phyloP scores from a whole-genome alignment of 176 grass and related monocot genomes.

The Musa beccarii region DNA sequence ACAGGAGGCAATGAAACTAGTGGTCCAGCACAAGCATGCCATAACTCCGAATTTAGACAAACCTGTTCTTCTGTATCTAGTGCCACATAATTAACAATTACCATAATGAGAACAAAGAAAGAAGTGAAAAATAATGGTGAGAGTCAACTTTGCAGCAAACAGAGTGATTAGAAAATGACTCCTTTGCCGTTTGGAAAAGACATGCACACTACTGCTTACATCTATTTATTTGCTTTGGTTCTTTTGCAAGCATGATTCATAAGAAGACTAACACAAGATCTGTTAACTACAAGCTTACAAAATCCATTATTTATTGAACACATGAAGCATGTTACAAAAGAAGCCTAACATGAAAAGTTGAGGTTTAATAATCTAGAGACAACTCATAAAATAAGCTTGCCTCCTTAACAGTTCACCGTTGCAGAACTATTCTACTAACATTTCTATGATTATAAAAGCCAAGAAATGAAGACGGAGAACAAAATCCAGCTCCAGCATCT shows the following conservation, averaged over 20 bases:
- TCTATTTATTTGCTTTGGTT: not conserved
- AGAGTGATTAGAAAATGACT: not conserved
- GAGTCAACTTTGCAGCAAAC: not conserved
- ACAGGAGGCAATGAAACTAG: conserved; percentile 58
- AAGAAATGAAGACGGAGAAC: not conserved
- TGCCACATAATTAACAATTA: conserved; percentile 14
- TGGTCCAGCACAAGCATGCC: conserved; percentile 78
- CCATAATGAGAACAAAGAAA: not conserved
- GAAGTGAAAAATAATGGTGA: not conserved
- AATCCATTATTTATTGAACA: too few species aligned
- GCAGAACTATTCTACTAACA: too few species aligned
- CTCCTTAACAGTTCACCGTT: too few species aligned
- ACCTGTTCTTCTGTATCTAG: conserved; percentile 40
- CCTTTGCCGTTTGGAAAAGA: not conserved
- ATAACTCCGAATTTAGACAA: conserved; percentile 74
- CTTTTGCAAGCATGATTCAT: too few species aligned
- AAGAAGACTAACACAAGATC: too few species aligned
- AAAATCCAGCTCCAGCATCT: not conserved
- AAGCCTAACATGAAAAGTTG: too few species aligned
- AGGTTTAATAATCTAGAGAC: too few species aligned
- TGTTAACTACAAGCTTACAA: not conserved
- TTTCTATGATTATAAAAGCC: not conserved
- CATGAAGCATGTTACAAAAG: too few species aligned
- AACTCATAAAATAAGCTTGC: too few species aligned
- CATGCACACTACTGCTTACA: not conserved